Base-by-base conservation (phyloP, 176 grass and related monocot genomes). In the Oryza brachyantha region DNA sequence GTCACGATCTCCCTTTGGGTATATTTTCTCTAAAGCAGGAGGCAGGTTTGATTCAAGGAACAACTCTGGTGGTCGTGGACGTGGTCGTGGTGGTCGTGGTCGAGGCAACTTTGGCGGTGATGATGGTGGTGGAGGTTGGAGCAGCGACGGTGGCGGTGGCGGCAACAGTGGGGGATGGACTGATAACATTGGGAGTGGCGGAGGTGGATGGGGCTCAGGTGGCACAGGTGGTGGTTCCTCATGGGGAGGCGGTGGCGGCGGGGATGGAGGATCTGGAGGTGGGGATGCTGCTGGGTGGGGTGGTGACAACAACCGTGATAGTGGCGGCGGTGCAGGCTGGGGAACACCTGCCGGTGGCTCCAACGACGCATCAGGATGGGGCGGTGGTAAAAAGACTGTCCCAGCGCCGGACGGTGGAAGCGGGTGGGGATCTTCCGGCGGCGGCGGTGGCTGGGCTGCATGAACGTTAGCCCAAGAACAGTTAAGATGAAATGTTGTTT, bases 31-130 rank as follows among this genome's bases (percentile, higher is more conserved):
- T 16, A 32, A 86, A 91, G 45, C 79, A 93, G 92, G 92, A 78
- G 92, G 90, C 29, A 82, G 90, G 75, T 96, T 87, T 82, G 90
- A 99, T 75, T 93, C 96, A 39, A 90, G 92, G 81, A 91, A 86
- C 34, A 68, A 68, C 26, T 89, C 86, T 87, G 87, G 88, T 41
- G 86, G 90, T 0, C 83, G 92, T 13, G 89, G 78, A 1, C 79
- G 70, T 2, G 86, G 85, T 0, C 87, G 79, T 0, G 90, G 94
- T 5, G 89, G 79, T 29, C 89, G 93, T 5, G 31, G n/a, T n/a
- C 81, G 81, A 29, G 78, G 85, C 80, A 88, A 84, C 82, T 88
- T 89, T 59, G 81, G 81, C 43, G 40, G 36, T 39, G 88, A 95
- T 7, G 78, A 89, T 66, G 81, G 61, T 59, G 68, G 50, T 8